These are phyloP conservation scores for Phytophthora pluvialis DNA, from an alignment of 352 stramenopile genomes.

Conservation along the genomic window DNA sequence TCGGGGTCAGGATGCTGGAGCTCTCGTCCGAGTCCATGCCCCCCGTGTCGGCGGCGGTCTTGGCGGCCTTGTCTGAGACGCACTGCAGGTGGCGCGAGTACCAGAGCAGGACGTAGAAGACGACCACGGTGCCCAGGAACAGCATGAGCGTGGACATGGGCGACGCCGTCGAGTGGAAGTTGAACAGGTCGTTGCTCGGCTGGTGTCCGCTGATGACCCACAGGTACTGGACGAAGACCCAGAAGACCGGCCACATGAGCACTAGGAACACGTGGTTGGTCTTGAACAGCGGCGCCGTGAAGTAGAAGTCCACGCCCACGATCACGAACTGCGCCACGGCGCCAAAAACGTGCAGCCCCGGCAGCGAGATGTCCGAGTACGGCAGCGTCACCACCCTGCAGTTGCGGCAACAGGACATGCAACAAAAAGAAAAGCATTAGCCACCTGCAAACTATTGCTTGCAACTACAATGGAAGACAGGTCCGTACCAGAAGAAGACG, in stretches of 20 bases:
- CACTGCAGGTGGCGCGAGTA: constrained; percentile 45
- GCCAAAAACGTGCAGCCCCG: constrained; percentile 40
- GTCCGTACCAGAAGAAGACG: constrained; percentile 56
- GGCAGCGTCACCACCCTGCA: constrained; percentile 48
- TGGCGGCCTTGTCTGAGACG: constrained; percentile 32
- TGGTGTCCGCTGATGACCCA: constrained; percentile 67
- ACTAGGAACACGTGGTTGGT: constrained; percentile 66
- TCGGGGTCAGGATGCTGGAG: constrained; percentile 39
- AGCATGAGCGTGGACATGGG: constrained; percentile 43
- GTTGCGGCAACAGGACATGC: background rate
- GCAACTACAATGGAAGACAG: background rate
- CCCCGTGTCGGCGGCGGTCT: constrained; percentile 19
- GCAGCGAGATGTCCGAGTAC: constrained; percentile 39
- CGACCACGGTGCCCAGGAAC: constrained; percentile 42
- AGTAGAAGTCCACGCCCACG: constrained; percentile 62
- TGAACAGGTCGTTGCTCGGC: constrained; percentile 57
- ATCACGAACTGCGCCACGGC: constrained; percentile 53
- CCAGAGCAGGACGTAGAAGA: constrained; percentile 52
- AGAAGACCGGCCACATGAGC: constrained; percentile 60
- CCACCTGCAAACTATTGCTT: background rate
- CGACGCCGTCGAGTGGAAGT: constrained; percentile 60
- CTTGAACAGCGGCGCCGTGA: constrained; percentile 66
- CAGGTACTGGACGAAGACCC: constrained; percentile 62
- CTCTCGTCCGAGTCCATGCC: constrained; percentile 35
- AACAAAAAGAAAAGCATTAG: constrained; percentile 5